These are phyloP conservation scores for Pueraria montana DNA, from an alignment of 306 rosid genomes.

Conservation along the genomic window DNA sequence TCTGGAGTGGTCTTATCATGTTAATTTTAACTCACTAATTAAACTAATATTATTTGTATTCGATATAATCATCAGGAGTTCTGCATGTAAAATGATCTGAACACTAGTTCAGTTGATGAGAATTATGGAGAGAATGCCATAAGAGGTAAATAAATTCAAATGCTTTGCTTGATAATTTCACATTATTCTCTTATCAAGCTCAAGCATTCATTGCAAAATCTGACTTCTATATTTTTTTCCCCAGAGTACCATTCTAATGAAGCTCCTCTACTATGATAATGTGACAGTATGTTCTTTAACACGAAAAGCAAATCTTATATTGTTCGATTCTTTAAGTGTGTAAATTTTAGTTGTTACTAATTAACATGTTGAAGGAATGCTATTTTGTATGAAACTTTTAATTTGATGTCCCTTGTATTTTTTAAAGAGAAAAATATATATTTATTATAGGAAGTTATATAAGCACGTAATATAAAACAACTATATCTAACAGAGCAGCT, in stretches of 20 bases:
- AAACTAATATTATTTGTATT: constrained; percentile 33
- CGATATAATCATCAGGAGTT: constrained; percentile 71
- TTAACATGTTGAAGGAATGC: too few relatives aligned
- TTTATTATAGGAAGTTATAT: too few relatives aligned
- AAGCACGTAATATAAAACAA: too few relatives aligned
- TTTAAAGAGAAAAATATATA: too few relatives aligned
- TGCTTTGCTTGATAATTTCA: constrained; percentile 36
- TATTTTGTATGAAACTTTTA: too few relatives aligned
- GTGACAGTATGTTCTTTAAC: constrained; percentile 71
- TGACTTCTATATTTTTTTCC: constrained; percentile 43
- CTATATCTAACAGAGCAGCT: too few relatives aligned
- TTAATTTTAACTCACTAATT: neutral
- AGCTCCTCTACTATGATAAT: constrained; percentile 87
- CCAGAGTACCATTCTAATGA: constrained; percentile 96
- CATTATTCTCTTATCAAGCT: constrained; percentile 25
- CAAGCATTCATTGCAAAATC: neutral
- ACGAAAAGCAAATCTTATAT: constrained; percentile 8
- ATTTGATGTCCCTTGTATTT: too few relatives aligned
- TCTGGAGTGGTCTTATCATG: neutral
- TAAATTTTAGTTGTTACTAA: too few relatives aligned
- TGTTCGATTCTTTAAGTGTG: too few relatives aligned
- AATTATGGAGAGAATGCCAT: constrained; percentile 97
- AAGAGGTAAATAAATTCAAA: constrained; percentile 68
- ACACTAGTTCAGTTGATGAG: constrained; percentile 96
- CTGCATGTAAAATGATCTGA: constrained; percentile 98